Evolutionary conservation across 345 rosid genomes (phyloP), one percentile per base, ranked within the genome.

Genomic region (Populus simonii): DNA sequence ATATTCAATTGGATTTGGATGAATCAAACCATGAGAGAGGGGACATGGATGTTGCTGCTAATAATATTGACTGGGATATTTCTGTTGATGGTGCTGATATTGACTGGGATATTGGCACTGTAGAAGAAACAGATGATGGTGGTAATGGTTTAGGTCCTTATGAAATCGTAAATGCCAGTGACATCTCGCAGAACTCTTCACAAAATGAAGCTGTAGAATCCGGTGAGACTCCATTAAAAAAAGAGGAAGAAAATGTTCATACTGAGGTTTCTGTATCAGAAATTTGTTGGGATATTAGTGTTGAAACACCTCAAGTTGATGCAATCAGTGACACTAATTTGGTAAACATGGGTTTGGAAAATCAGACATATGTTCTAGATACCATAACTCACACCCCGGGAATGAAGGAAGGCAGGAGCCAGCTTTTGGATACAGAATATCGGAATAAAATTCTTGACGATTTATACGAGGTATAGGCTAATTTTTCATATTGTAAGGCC

Each of bases 371-470:
- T 63, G 77, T 69, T 85, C 71, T 75, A 62, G 89, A 85, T 76
- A 51, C 83, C 38, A 74, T 77, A 75, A 79, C 75, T 77, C 84
- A 84, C 82, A 77, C 80, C 75, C 75, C 68, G 66, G 91, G 81
- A 81, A 80, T 72, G 72, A 81, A 76, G 84, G 88, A 81, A 81
- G 89, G 76, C 74, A 91, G 93, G 80, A 93, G 99, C 85, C 96
- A 88, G 87, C 86, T 96, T 66, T 79, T 92, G 90, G 95, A 89
- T 77, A 91, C 97, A 22, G 98, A 93, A 71, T 96, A 89, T 85
- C 84, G 99, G 80, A 96, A 91, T 76, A 93, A 88, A 84, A 90
- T 96, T 79, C 96, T 96, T 39, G 98, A 96, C 81, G 99, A 96
- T 86, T 84, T 92, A 66, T 87, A 91, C 71, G 96, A 96, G 98